These are phyloP conservation scores for Boletus hoseneyae DNA, from an alignment of 1,284 basidiomycete species.

Conservation along the genomic window DNA sequence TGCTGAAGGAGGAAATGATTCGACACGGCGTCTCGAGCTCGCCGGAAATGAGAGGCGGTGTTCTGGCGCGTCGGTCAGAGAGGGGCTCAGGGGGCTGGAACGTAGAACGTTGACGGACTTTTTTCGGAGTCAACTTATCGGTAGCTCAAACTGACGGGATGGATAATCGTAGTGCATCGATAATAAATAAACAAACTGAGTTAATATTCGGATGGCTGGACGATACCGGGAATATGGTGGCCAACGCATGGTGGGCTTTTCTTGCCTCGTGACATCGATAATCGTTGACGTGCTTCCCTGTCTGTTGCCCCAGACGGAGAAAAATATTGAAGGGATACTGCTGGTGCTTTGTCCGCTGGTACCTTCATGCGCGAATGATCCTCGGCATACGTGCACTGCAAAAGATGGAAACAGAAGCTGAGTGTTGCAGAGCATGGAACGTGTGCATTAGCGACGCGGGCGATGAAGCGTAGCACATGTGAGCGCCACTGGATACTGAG, in stretches of 20 bases:
- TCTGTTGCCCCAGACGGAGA: no score
- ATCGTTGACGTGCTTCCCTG: no score
- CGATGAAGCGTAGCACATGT: no score
- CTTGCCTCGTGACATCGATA: background rate
- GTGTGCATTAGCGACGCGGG: background rate
- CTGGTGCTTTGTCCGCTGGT: no score
- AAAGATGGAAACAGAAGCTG: background rate
- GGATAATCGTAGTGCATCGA: no score
- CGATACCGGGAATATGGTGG: background rate
- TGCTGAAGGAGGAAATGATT: background rate
- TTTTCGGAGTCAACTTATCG: background rate
- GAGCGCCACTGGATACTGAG: background rate
- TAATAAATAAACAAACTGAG: no score
- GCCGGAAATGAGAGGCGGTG: background rate
- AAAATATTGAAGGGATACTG: no score
- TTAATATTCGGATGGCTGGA: background rate
- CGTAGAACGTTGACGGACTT: background rate
- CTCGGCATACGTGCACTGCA: background rate
- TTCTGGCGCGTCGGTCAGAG: no score
- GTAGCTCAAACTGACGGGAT: no score
- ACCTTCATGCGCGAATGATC: no score
- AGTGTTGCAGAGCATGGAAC: background rate
- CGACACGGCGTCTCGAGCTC: background rate
- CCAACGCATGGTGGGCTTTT: background rate
- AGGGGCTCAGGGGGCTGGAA: no score